phyloP scores from a whole-genome alignment of 192 early-diverging fungal species.

The Rhizophagus sp. region DNA sequence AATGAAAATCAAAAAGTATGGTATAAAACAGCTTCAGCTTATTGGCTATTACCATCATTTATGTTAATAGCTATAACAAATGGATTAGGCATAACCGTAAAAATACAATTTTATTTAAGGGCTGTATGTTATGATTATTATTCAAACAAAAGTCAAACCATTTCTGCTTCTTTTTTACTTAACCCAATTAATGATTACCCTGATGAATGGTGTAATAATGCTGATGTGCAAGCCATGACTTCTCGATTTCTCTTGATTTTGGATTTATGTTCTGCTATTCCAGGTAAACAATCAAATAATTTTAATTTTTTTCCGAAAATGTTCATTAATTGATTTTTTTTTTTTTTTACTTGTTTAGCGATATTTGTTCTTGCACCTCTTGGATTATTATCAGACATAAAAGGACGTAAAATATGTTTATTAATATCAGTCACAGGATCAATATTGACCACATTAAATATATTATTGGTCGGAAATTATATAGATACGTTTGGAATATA shows the following conservation, averaged over 20 bases:
- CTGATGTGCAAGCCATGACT: neutral
- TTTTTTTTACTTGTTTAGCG: neutral
- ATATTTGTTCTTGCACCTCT: slow-evolving; percentile 21
- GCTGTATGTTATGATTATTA: slow-evolving; percentile 1
- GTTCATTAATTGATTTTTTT: too few relatives aligned
- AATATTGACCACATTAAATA: neutral
- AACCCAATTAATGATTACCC: neutral
- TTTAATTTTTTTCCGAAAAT: neutral
- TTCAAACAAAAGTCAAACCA: neutral
- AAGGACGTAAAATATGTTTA: slow-evolving; percentile 11
- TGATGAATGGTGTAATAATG: neutral
- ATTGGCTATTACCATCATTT: slow-evolving; percentile 1
- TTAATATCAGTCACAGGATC: neutral
- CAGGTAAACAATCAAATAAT: slow-evolving; percentile 10
- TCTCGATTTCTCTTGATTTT: neutral
- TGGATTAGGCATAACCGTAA: neutral
- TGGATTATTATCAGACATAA: slow-evolving; percentile 18
- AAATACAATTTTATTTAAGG: neutral
- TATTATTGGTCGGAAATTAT: slow-evolving; percentile 9
- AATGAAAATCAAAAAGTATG: neutral
- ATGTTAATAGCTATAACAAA: neutral
- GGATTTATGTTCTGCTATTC: neutral
- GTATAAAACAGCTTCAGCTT: neutral
- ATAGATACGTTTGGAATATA: neutral
- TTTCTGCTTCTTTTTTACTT: neutral